Evolutionary conservation across 768 basidiomycete genomes (phyloP), one percentile per base, ranked within the genome.

Genomic region (Hydnomerulius pinastri): DNA sequence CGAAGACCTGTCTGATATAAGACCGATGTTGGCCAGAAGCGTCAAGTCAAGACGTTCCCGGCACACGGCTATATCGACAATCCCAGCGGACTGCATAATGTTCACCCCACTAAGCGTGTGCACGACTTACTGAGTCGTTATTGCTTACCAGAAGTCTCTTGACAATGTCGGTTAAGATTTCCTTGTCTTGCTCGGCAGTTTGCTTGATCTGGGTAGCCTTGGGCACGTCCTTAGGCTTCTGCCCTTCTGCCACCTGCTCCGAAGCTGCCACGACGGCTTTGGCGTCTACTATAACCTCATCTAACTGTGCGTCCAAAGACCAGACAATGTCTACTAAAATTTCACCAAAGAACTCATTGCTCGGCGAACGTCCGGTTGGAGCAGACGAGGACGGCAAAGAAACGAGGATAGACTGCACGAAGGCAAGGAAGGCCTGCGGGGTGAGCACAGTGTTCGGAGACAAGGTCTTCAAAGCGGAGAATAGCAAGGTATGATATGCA

Each of bases 311-410:
- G 68, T 93, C 92, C 38, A 89, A 66, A 17, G 89, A 79, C 92
- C 92, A 94, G 38, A 91, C 75, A 59, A 88, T 76, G 63, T 94
- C 92, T 18, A 94, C 78, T 3, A 93, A 71, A 39, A 81, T 67
- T 58, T 91, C 89, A 10, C 85, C 85, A 48, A 92, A 81, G 1
- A 75, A 57, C 1, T 69, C 53, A 3, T 69, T 70, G 53, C 77
- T 74, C 7, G 74, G 67, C 10, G 76, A 71, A 40, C 73, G 67
- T 32, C 57, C 54, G 15, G 66, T 55, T 23, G 62, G 63, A 3
- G 62, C 51, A n/a, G 80, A 79, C 5, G 87, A 87, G 18, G 88
- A 87, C 17, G 89, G 90, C 9, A 90, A 75, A 38, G 70, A 72
- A 43, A 73, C 70, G 35, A 87, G 64, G 23, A 89, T 77, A 3